Base-by-base conservation (phyloP, 441 rosid genomes). In the Adansonia rubrostipa region DNA sequence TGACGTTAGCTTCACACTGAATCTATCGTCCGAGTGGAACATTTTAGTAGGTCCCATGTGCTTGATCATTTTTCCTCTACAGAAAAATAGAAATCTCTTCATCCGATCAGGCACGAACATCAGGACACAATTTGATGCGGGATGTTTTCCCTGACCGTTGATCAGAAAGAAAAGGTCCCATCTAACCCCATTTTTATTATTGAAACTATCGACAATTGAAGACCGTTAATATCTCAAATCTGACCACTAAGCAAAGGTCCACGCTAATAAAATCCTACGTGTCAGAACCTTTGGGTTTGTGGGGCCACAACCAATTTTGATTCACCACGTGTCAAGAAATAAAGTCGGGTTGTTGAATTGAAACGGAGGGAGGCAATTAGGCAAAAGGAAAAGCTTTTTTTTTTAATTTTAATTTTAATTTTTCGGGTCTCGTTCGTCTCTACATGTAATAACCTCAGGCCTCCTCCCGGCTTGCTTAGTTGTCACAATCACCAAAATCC, bases 401-500 rank as follows among this genome's bases (percentile, higher is more conserved):
- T 47, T 57, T 36, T 64, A 0, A 51, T 51, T 15, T 53, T 53
- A 53, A 53, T 53, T 53, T 53, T 53, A 53, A 53, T 24, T 62
- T 13, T 65, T 13, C 79, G 68, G 83, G 73, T 57, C 5, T 63
- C 51, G 11, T n/a, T 51, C 51, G 74, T 68, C 17, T 45, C 79
- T 40, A 73, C 79, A 47, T 64, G 78, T 5, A 56, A 67, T 74
- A 77, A 78, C 67, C 79, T 65, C 79, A 79, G 79, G 60, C 72
- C 53, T 33, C 11, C 62, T 9, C 76, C 24, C 70, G 71, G 36
- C 17, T 48, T 78, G 79, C 78, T 76, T 79, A 81, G 84, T 81
- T 79, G 88, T 81, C 84, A 64, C 80, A 17, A 84, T 79, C 82
- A 57, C 69, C 75, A 77, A 77, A 77, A 80, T 67, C 81, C 77